Conservation (phyloP, 2,329 filamentous ascomycete species). For the Penicillium hesseltinei region DNA sequence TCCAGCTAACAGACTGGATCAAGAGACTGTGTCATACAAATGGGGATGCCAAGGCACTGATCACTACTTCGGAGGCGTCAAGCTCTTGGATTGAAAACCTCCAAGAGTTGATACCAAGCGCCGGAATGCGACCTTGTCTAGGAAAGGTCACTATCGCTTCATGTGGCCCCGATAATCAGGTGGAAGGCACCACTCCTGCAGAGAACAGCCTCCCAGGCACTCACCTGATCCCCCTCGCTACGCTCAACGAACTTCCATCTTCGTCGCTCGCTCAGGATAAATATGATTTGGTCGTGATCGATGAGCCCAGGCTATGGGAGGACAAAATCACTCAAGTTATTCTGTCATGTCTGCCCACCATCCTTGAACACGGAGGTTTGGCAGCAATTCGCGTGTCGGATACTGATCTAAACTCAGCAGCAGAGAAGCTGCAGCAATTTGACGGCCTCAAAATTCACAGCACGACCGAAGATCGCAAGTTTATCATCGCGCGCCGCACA, state of each 20-base stretch:
- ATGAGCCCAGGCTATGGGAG: conserved; percentile 14
- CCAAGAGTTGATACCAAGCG: neutral
- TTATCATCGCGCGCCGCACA: conserved; percentile 11
- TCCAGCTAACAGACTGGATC: conserved; percentile 17
- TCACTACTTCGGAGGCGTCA: conserved; percentile 3
- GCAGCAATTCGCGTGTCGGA: conserved; percentile 12
- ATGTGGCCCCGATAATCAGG: neutral
- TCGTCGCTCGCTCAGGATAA: conserved; percentile 5
- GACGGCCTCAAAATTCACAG: conserved; percentile 13
- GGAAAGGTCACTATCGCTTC: conserved; percentile 12
- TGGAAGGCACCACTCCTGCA: neutral
- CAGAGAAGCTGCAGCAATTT: conserved; percentile 5
- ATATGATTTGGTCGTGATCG: conserved; percentile 16
- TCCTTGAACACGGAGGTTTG: conserved; percentile 12
- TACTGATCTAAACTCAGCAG: neutral
- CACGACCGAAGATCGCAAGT: conserved; percentile 10
- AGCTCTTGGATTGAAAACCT: conserved; percentile 8
- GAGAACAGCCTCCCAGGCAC: neutral
- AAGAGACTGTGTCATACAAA: conserved; percentile 18
- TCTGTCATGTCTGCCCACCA: conserved; percentile 3
- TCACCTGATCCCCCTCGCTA: conserved; percentile 1
- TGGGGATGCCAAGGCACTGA: conserved; percentile 11
- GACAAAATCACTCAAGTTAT: neutral
- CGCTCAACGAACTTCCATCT: conserved; percentile 6
- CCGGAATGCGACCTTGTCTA: conserved; percentile 13